These are phyloP conservation scores for Paramecium tetraurelia DNA, from an alignment of 73 alveolate species.

Conservation along the genomic window DNA sequence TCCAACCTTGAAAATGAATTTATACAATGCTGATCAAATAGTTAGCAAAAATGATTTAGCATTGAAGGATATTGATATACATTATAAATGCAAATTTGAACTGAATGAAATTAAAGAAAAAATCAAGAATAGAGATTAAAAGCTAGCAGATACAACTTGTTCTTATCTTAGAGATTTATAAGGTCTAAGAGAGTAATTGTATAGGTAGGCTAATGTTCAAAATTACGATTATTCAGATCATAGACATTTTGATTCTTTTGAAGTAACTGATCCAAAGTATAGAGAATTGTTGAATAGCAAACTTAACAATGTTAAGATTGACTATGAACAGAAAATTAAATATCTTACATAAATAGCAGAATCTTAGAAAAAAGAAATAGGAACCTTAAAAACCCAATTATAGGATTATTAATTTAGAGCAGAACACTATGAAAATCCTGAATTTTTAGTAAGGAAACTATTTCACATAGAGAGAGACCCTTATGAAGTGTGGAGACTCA, in stretches of 20 bases:
- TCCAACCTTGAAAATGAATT: neutral
- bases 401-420: neutral
- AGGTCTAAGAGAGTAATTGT: neutral
- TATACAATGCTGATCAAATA: neutral
- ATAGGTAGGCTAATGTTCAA: neutral
- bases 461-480: constrained; percentile 20
- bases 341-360: neutral
- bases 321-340: neutral
- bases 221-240: neutral
- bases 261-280: neutral
- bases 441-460: neutral
- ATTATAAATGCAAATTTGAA: neutral
- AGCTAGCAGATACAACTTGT: neutral
- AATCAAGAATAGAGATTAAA: neutral
- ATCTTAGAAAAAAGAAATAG: constrained; percentile 12
- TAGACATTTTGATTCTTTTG: neutral
- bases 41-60: neutral
- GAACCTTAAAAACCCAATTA: neutral
- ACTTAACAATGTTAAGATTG: neutral
- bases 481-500: neutral
- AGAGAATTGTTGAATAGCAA: neutral
- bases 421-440: constrained; percentile 32
- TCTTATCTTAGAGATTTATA: neutral
- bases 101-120: neutral
- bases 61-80: neutral